Base-by-base conservation (phyloP, 2,329 filamentous ascomycete genomes). In the Monilinia fructigena region DNA sequence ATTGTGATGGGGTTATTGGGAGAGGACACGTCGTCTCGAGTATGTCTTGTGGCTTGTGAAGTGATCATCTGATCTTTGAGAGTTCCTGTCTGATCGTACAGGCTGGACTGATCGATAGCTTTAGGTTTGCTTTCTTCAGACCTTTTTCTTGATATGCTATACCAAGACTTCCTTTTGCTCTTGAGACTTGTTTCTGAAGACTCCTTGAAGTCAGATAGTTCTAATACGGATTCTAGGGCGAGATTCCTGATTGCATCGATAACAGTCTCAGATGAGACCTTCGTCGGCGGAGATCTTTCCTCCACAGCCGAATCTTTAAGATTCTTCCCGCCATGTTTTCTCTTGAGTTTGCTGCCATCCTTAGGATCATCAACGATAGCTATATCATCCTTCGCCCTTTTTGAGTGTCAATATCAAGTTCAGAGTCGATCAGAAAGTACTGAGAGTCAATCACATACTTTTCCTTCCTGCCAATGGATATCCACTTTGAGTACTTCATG, bases 1-100 rank as follows among this genome's bases (percentile, higher is more conserved):
- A 74, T 74, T 26, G 65, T 70, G 26, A 74, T 66, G 11, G 71
- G 66, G 3, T 55, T 63, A 14, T 50, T 66, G 10, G 59, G 42
- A 26, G 68, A 61, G 12, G 69, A 66, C 6, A 68, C 66, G 63
- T 66, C 16, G 53, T 53, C 45, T 64, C 42, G 47, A 23, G 28
- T 20, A 16, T 10, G 52, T 54, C 50, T 54, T 40, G 12, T 54
- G 53, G 61, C 31, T 45, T 50, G 55, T 55, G 55, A 38, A 20
- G 55, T 38, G 20, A 52, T 10, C 11, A 40, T 54, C 7, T 11
- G 23, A 31, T 63, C 48, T 42, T 42, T 42, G 18, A 16, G 28
- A 50, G 11, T 55, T 38, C 20, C 52, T 35, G 53, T 40, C 26
- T 48, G 26, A 56, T 48, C 20, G 35, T 28, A 50, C 16, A 35